Conservation (phyloP, 164 flowering plant species). For the Protea cynaroides region DNA sequence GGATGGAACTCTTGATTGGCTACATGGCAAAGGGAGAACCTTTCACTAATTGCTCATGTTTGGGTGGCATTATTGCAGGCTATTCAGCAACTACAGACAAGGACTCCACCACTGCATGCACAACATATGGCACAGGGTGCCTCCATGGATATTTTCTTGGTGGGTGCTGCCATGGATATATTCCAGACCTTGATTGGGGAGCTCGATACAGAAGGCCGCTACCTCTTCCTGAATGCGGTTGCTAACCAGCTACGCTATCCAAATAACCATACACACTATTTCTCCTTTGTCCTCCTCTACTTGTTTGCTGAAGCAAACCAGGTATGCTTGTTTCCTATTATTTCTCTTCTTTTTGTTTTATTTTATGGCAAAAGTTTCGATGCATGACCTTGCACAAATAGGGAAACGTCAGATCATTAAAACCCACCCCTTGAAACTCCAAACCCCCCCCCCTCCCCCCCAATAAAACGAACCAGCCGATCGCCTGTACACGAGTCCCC, state of each 20-base stretch:
- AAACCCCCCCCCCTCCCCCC: no score
- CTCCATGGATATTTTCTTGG: constrained; percentile 48
- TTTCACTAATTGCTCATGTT: no score
- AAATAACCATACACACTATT: constrained; percentile 93
- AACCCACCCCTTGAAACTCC: no score
- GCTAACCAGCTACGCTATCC: constrained; percentile 98
- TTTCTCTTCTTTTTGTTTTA: no score
- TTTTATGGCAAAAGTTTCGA: no score
- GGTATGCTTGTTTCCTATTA: constrained; percentile 27
- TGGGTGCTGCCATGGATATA: constrained; percentile 74
- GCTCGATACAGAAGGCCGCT: constrained; percentile 93
- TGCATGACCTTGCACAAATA: no score
- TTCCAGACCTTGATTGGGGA: constrained; percentile 67
- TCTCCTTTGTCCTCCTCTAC: constrained; percentile 82
- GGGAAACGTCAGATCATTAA: no score
- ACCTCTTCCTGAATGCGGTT: constrained; percentile 86
- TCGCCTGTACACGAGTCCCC: no score
- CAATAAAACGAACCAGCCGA: no score
- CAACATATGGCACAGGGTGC: constrained; percentile 42
- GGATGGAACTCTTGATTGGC: no score
- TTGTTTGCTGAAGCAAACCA: constrained; percentile 82
- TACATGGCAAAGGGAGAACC: no score
- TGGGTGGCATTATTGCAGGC: constrained; percentile 39
- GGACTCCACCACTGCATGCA: constrained; percentile 37
- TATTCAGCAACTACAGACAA: constrained; percentile 75